Conservation (phyloP, 352 stramenopile species). For the Pythium oligandrum region DNA sequence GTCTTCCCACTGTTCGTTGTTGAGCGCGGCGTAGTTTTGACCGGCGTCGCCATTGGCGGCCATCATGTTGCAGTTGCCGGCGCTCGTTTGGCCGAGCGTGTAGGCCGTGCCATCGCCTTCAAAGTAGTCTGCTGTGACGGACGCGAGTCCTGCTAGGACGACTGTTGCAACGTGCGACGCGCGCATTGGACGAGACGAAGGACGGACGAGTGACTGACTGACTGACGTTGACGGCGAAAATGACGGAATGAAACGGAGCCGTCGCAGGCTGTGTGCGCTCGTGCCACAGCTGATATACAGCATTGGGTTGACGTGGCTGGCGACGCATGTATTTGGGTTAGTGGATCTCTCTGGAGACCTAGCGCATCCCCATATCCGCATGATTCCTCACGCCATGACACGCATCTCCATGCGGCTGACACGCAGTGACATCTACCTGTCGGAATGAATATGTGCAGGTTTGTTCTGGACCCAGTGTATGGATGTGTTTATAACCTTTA, state of each 20-base stretch:
- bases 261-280: not conserved
- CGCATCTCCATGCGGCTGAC: too few relatives aligned
- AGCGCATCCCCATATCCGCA: too few relatives aligned
- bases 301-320: too few relatives aligned
- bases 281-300: not conserved
- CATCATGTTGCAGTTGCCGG: constrained; percentile 28
- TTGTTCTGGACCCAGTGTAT: constrained; percentile 2
- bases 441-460: constrained; percentile 8
- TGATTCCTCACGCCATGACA: too few relatives aligned
- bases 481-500: constrained; percentile 2
- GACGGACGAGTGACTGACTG: not conserved
- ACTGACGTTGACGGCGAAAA: constrained; percentile 1
- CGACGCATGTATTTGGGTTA: too few relatives aligned
- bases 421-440: not conserved
- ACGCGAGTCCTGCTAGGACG: not conserved
- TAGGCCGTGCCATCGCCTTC: constrained; percentile 22
- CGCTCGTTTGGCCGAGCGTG: constrained; percentile 11
- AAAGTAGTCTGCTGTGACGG: constrained; percentile 9
- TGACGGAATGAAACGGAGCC: not conserved
- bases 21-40: constrained; percentile 61
- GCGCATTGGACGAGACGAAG: constrained; percentile 1
- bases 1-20: constrained; percentile 57
- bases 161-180: constrained; percentile 1
- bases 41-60: constrained; percentile 14
- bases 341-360: too few relatives aligned